Conservation (phyloP, 2,329 filamentous ascomycete genomes). For the Neonectria punicea region DNA sequence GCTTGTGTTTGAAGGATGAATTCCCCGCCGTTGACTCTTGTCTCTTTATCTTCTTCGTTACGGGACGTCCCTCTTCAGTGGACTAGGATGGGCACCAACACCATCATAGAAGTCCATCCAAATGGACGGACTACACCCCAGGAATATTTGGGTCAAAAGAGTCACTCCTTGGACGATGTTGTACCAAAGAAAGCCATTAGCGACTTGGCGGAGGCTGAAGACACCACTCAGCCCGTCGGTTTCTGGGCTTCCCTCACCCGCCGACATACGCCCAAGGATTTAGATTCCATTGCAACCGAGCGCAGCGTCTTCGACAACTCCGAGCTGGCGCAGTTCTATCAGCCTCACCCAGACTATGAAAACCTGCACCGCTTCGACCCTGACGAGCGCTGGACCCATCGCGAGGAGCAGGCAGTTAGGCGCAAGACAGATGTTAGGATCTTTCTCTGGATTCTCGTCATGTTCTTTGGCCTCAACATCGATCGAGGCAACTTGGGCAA, state of each 20-base stretch:
- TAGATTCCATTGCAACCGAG: slow-evolving; percentile 8
- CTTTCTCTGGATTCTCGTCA: slow-evolving; percentile 61
- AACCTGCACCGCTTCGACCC: slow-evolving; percentile 53
- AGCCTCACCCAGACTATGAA: slow-evolving; percentile 35
- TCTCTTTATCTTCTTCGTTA: too few relatives aligned
- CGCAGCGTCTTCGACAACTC: slow-evolving; percentile 13
- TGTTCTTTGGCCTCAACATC: slow-evolving; percentile 62
- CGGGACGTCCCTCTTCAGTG: too few relatives aligned
- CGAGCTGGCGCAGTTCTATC: slow-evolving; percentile 7
- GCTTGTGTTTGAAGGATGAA: too few relatives aligned
- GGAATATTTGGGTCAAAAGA: not conserved
- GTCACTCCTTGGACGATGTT: not conserved
- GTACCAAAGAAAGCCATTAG: not conserved
- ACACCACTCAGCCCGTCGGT: slow-evolving; percentile 1
- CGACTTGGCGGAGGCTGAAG: slow-evolving; percentile 7
- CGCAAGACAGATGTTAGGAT: slow-evolving; percentile 62
- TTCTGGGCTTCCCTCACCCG: slow-evolving; percentile 8
- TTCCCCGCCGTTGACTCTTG: too few relatives aligned
- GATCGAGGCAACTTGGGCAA: slow-evolving; percentile 49
- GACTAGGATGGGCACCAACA: not conserved
- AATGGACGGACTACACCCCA: not conserved
- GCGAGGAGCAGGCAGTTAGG: slow-evolving; percentile 46
- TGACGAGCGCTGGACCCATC: slow-evolving; percentile 49
- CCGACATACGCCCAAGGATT: not conserved
- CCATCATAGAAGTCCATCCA: not conserved